Conservation (phyloP, 805 yeast species). For the Soucietia sequanensis region DNA sequence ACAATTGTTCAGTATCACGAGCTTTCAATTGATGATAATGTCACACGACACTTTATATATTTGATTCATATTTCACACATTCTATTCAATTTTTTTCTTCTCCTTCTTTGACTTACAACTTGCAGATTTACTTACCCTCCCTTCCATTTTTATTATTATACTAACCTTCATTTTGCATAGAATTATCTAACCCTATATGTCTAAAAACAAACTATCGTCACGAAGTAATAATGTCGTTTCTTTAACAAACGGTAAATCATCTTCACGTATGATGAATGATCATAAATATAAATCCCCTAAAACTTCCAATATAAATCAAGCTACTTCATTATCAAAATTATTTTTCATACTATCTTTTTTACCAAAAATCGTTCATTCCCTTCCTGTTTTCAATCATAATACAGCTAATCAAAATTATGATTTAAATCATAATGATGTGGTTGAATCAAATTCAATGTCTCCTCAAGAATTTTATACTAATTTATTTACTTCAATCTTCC, state of each 20-base stretch:
- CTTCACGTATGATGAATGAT: too few relatives aligned
- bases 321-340: slow-evolving; percentile 25
- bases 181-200: slow-evolving; percentile 15
- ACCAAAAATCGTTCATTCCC: slow-evolving; percentile 32
- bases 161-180: not conserved
- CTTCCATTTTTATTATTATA: too few relatives aligned
- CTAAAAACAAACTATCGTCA: slow-evolving; percentile 17
- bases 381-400: slow-evolving; percentile 25
- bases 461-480: slow-evolving; percentile 46
- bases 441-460: slow-evolving; percentile 21
- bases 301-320: slow-evolving; percentile 11
- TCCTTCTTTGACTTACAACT: too few relatives aligned
- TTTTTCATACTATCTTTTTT: slow-evolving; percentile 31
- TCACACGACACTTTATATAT: too few relatives aligned
- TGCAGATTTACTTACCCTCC: too few relatives aligned
- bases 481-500: slow-evolving; percentile 50
- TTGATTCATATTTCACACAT: too few relatives aligned
- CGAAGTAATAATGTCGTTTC: slow-evolving; percentile 32
- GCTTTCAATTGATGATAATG: too few relatives aligned
- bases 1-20: too few relatives aligned
- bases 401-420: not conserved
- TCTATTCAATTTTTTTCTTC: too few relatives aligned
- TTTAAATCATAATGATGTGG: slow-evolving; percentile 7
- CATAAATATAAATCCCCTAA: too few relatives aligned
- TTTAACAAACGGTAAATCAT: slow-evolving; percentile 10